phyloP scores from a whole-genome alignment of 495 filamentous ascomycete genomes.

The Penicillium coprophilum region DNA sequence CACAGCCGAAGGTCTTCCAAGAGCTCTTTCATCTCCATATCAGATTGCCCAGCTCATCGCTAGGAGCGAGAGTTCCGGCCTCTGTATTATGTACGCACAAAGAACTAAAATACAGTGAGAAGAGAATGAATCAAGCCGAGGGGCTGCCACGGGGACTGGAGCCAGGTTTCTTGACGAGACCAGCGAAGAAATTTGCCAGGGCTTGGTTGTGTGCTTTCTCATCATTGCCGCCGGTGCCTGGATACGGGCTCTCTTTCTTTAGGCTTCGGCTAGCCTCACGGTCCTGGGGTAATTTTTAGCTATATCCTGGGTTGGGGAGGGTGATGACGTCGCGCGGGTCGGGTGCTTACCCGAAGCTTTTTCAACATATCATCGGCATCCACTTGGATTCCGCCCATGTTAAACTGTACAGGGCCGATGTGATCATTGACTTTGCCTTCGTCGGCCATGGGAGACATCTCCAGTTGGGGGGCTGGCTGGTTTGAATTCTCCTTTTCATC shows the following conservation, averaged over 20 bases:
- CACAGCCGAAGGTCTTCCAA: not conserved
- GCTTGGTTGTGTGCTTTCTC: conserved; percentile 66
- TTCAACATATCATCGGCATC: conserved; percentile 95
- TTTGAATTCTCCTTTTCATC: conserved; percentile 57
- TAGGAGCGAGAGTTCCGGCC: conserved; percentile 33
- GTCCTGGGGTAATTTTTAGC: conserved; percentile 38
- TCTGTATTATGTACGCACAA: conserved; percentile 35
- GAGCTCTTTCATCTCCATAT: conserved; percentile 11
- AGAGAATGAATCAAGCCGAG: conserved; percentile 31
- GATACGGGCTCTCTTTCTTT: conserved; percentile 38
- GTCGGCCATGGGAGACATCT: conserved; percentile 48
- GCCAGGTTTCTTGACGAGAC: conserved; percentile 59
- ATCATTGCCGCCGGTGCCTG: conserved; percentile 51
- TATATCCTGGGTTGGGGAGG: not conserved
- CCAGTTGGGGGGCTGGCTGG: conserved; percentile 41
- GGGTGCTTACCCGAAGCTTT: conserved; percentile 68
- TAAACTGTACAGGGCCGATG: conserved; percentile 94
- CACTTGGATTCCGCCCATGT: conserved; percentile 95
- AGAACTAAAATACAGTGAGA: conserved; percentile 36
- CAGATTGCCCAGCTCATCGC: conserved; percentile 33
- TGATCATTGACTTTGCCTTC: conserved; percentile 75
- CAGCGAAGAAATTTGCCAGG: conserved; percentile 65
- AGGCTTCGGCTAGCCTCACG: conserved; percentile 55
- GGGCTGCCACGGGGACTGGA: conserved; percentile 46
- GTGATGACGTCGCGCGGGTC: not conserved